Evolutionary conservation across 257 asterid genomes (phyloP), one percentile per base, ranked within the genome.

Genomic region (Thymus quinquecostatus): DNA sequence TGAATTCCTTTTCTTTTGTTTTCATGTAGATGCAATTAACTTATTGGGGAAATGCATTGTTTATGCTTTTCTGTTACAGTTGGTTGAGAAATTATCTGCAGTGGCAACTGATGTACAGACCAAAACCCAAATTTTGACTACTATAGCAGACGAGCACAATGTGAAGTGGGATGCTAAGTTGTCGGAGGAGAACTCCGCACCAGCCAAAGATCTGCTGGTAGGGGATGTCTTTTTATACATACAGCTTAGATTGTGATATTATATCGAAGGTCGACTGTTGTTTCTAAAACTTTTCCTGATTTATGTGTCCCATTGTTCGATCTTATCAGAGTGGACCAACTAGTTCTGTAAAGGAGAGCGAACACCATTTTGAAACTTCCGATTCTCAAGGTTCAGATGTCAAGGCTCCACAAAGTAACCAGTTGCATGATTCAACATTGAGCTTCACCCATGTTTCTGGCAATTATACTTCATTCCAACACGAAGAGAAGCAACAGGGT

Each of bases 81-180:
- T 92, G 83, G 80, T 90, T 69, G 98, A 92, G 82, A 92, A 92
- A 79, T 83, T 89, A 69, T 90, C 97, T 76, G 87, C 91, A 44
- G 73, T 66, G 13, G 95, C 97, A 71, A 91, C 97, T 54, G 96
- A 92, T 81, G 84, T 81, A 63, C 87, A 78, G 70, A 73, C 97
- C 81, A 90, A 92, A 80, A 60, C 80, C 54, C 90, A 80, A 78
- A 64, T 75, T 51, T 70, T 92, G 83, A 79, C 71, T 38, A 81
- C 78, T 56, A 92, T 92, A 77, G 98, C 98, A 4, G 88, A 86
- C 69, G 98, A 88, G 77, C 85, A 92, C 71, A 81, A 82, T 61
- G 77, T 90, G 78, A 77, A 84, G 70, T 92, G 97, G 96, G 91
- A 92, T 75, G 82, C 89, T 38, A 57, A 78, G 61, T 74, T 91